These are phyloP conservation scores for Cetradonia linearis DNA, from an alignment of 495 filamentous ascomycete genomes.

Conservation along the genomic window DNA sequence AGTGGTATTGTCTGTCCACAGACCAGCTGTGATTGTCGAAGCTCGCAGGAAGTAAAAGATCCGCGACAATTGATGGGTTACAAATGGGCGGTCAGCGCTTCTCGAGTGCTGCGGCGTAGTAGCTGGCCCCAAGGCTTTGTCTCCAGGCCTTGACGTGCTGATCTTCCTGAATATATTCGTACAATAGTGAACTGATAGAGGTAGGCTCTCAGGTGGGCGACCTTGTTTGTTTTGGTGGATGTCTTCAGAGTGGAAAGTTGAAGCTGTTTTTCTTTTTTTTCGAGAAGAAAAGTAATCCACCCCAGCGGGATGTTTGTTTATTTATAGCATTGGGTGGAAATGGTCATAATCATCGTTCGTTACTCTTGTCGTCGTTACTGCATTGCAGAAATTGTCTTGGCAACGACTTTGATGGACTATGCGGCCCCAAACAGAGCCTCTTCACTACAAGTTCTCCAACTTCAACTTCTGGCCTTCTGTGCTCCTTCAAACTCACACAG, in stretches of 20 bases:
- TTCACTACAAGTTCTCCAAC: not conserved
- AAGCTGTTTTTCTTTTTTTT: conserved; percentile 7
- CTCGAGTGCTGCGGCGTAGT: conserved; percentile 16
- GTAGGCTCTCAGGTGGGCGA: not conserved
- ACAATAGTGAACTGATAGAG: not conserved
- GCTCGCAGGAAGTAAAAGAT: not conserved
- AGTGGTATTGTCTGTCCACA: conserved; percentile 15
- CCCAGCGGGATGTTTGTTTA: conserved; percentile 12
- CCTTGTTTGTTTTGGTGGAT: not conserved
- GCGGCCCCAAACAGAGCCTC: not conserved
- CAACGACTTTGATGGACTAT: not conserved
- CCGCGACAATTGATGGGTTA: conserved; percentile 10
- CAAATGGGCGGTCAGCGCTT: conserved; percentile 19
- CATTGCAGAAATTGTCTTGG: not conserved
- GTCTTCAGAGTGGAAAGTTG: not conserved
- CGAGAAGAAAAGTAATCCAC: conserved; percentile 3
- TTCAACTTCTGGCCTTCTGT: not conserved
- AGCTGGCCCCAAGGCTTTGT: conserved; percentile 7
- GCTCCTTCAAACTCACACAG: not conserved
- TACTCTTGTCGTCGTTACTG: not conserved
- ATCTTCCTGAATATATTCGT: not conserved
- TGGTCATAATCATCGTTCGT: not conserved
- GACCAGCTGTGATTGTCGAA: conserved; percentile 17
- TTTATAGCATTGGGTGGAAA: conserved; percentile 10
- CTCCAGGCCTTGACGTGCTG: conserved; percentile 1